These are phyloP conservation scores for Triadica sebifera DNA, from an alignment of 345 rosid genomes.

Conservation along the genomic window DNA sequence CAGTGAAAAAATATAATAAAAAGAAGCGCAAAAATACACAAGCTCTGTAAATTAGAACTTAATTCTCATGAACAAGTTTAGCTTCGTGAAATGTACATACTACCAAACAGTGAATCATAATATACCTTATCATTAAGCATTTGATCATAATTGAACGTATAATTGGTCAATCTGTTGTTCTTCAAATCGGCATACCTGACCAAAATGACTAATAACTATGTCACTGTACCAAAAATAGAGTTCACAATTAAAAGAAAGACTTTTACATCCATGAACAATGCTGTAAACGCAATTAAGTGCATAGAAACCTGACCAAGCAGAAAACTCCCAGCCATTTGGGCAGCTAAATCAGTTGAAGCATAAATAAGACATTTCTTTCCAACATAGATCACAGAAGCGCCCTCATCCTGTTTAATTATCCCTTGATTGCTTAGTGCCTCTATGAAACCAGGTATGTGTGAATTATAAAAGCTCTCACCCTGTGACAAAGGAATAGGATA, in stretches of 20 bases:
- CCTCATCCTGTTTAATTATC: conserved; percentile 77
- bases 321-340: background rate
- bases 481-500: no score
- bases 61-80: no score
- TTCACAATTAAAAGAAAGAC: background rate
- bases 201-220: no score
- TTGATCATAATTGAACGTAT: conserved; percentile 72
- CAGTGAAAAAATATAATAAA: no score
- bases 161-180: conserved; percentile 75
- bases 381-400: conserved; percentile 81
- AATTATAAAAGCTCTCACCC: conserved; percentile 99
- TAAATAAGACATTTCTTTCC: conserved; percentile 89
- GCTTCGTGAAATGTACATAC: no score
- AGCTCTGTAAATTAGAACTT: no score
- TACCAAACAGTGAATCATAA: no score
- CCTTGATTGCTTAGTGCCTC: conserved; percentile 55
- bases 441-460: conserved; percentile 58
- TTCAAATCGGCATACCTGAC: conserved; percentile 88
- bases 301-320: no score
- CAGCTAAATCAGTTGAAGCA: conserved; percentile 86
- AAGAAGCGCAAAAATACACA: no score
- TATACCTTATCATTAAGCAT: conserved; percentile 90
- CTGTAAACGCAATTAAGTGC: no score
- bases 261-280: no score
- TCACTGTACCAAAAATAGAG: background rate